These are phyloP conservation scores for Hypoxylon intermedium DNA, from an alignment of 495 filamentous ascomycete genomes.

Conservation along the genomic window DNA sequence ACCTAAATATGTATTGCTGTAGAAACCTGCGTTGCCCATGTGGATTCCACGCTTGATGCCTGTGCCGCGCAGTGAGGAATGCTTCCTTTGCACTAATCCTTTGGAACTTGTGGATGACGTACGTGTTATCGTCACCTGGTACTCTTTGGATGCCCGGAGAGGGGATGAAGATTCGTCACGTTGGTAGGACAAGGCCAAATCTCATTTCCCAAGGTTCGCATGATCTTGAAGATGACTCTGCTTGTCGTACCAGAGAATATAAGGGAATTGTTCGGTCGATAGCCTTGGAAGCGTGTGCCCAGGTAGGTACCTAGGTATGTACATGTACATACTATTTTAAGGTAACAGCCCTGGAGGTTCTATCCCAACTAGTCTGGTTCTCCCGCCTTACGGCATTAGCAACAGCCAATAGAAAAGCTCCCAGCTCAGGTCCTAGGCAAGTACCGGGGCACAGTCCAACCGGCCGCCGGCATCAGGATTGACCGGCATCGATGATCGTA, in stretches of 20 bases:
- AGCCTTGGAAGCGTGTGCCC: too few species aligned
- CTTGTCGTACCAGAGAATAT: slow-evolving; percentile 8
- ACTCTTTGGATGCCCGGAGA: not conserved
- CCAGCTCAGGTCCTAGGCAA: not conserved
- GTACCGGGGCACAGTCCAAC: slow-evolving; percentile 24
- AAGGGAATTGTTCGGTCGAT: not conserved
- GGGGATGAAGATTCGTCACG: slow-evolving; percentile 6
- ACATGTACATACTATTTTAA: slow-evolving; percentile 12
- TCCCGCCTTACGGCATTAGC: not conserved
- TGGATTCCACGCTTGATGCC: not conserved
- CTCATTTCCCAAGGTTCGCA: slow-evolving; percentile 10
- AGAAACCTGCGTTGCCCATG: not conserved
- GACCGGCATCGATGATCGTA: slow-evolving; percentile 30
- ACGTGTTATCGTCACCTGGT: too few species aligned
- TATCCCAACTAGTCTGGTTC: not conserved
- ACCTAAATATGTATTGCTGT: not conserved
- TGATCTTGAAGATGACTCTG: slow-evolving; percentile 5
- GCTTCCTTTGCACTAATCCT: not conserved
- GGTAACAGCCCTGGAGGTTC: slow-evolving; percentile 17
- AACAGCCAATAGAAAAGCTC: slow-evolving; percentile 4
- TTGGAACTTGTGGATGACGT: slow-evolving; percentile 15
- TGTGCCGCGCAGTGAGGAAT: not conserved
- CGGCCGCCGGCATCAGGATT: slow-evolving; percentile 18
- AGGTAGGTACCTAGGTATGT: too few species aligned
- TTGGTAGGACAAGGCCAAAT: slow-evolving; percentile 18